Evolutionary conservation across 768 basidiomycete species (phyloP).

Genomic region (Sarcomyxa edulis): DNA sequence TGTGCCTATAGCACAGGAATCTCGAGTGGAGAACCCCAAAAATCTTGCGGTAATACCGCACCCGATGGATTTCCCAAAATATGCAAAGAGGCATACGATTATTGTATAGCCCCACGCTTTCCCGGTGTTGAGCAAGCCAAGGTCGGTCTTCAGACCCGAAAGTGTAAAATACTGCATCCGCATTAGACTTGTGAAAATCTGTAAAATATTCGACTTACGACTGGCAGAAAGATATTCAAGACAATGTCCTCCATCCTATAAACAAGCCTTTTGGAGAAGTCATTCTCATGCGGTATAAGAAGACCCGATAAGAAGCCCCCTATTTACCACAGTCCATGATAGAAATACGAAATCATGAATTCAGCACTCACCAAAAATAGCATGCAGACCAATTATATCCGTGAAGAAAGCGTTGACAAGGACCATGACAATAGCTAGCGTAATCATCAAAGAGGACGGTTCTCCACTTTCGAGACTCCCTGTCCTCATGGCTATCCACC

Average conservation of each 20-base stretch:
- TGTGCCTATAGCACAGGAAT: conserved; percentile 2
- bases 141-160: conserved; percentile 1
- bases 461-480: not conserved
- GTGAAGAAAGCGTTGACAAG: conserved; percentile 2
- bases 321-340: not conserved
- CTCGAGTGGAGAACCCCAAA: not conserved
- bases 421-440: conserved; percentile 1
- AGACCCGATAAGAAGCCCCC: conserved; percentile 2
- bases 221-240: conserved; percentile 1
- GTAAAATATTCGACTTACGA: not conserved
- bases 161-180: conserved; percentile 3
- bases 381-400: conserved; percentile 3
- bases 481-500: not conserved
- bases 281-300: conserved; percentile 3
- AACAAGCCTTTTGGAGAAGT: not conserved
- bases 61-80: not conserved
- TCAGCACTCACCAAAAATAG: not conserved
- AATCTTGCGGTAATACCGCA: not conserved
- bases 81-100: not conserved
- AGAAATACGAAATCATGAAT: not conserved
- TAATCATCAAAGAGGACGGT: conserved; percentile 1
- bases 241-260: conserved; percentile 1
- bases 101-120: conserved; percentile 4
- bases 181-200: not conserved
- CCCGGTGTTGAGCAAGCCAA: not conserved